These are phyloP conservation scores for Colletotrichum musicola DNA, from an alignment of 2,329 filamentous ascomycete species.

Conservation along the genomic window DNA sequence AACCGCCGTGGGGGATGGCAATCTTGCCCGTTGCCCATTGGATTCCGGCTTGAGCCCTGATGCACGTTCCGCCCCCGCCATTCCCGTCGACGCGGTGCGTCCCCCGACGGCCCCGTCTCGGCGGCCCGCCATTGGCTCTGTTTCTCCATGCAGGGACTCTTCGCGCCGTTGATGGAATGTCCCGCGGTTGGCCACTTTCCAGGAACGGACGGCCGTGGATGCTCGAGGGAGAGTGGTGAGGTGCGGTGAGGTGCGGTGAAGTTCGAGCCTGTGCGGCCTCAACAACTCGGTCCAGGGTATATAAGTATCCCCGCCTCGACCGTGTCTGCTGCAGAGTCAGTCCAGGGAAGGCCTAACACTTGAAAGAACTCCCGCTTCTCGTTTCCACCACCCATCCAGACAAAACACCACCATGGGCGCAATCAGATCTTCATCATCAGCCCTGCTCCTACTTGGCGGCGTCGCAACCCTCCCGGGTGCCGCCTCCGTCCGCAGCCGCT, in stretches of 20 bases:
- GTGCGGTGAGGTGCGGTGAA: background rate
- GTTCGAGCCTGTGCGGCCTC: conserved; percentile 13
- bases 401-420: conserved; percentile 23
- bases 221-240: conserved; percentile 22
- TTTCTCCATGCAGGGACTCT: conserved; percentile 31
- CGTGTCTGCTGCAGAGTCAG: background rate
- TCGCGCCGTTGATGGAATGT: conserved; percentile 26
- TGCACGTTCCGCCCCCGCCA: conserved; percentile 27
- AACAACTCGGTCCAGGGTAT: conserved; percentile 16
- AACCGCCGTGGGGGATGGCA: conserved; percentile 16
- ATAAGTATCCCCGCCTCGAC: conserved; percentile 14
- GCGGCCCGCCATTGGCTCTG: conserved; percentile 24
- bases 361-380: conserved; percentile 8
- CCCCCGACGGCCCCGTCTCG: conserved; percentile 12
- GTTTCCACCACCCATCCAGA: background rate
- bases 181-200: conserved; percentile 22
- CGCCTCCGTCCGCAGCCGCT: conserved; percentile 39
- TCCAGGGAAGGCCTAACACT: conserved; percentile 4
- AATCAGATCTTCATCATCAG: conserved; percentile 37
- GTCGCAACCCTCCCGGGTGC: conserved; percentile 42
- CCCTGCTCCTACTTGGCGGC: conserved; percentile 42
- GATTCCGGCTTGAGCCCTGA: background rate
- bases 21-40: conserved; percentile 1
- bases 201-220: conserved; percentile 17
- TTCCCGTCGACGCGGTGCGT: conserved; percentile 20